phyloP scores from a whole-genome alignment of 2,329 filamentous ascomycete genomes.

The Diaporthe humulicola region DNA sequence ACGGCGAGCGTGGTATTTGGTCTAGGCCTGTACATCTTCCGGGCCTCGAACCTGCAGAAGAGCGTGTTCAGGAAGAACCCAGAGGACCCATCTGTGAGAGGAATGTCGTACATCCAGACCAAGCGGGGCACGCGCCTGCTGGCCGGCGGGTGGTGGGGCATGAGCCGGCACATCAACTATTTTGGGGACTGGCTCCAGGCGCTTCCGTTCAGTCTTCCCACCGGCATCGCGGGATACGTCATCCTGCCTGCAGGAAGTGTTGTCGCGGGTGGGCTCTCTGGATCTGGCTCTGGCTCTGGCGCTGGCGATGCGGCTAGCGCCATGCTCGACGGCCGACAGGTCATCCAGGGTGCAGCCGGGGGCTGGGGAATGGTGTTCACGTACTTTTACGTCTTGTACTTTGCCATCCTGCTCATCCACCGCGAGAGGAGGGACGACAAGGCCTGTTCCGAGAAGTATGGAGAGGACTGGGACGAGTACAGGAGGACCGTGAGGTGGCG shows the following conservation, averaged over 20 bases:
- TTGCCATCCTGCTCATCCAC: conserved; percentile 84
- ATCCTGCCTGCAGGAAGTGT: conserved; percentile 68
- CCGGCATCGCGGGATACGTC: conserved; percentile 82
- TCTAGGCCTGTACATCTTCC: conserved; percentile 86
- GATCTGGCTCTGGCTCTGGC: not conserved
- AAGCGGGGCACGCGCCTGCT: conserved; percentile 82
- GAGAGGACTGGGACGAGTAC: conserved; percentile 87
- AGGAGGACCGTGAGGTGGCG: conserved; percentile 80
- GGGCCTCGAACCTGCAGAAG: conserved; percentile 88
- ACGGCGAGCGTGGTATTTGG: conserved; percentile 75
- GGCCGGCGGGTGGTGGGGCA: conserved; percentile 89
- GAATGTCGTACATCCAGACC: conserved; percentile 86
- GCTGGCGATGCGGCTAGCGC: conserved; percentile 52
- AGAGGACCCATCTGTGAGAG: conserved; percentile 79
- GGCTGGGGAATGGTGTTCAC: conserved; percentile 88
- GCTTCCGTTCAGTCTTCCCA: conserved; percentile 88
- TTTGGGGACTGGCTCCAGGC: conserved; percentile 91
- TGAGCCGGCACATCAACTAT: conserved; percentile 91
- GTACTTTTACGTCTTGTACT: conserved; percentile 92
- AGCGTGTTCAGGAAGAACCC: conserved; percentile 90
- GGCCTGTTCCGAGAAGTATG: conserved; percentile 89
- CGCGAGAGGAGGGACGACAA: conserved; percentile 86
- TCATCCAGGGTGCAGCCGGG: conserved; percentile 76
- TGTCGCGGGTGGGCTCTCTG: conserved; percentile 61
- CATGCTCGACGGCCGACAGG: conserved; percentile 68